These are phyloP conservation scores for Flaveria bidentis DNA, from an alignment of 129 eudicot species.

Conservation along the genomic window DNA sequence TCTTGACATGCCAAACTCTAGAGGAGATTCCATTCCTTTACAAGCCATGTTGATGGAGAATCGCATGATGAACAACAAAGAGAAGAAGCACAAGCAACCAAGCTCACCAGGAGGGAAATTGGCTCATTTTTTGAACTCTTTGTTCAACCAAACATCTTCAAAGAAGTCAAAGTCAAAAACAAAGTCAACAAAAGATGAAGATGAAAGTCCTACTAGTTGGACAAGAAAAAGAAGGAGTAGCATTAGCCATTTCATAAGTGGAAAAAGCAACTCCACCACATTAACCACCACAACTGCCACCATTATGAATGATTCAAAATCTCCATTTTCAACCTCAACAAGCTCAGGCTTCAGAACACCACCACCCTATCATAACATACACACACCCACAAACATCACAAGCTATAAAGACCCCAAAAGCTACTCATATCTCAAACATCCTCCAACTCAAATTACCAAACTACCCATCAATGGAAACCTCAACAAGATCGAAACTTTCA, in stretches of 20 bases:
- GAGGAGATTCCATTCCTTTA: conserved; percentile 36
- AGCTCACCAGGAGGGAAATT: conserved; percentile 91
- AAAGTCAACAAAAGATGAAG: conserved; percentile 60
- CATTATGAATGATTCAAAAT: conserved; percentile 40
- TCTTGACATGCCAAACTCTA: conserved; percentile 60
- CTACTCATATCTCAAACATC: conserved; percentile 38
- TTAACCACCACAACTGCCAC: conserved; percentile 12
- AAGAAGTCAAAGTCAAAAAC: conserved; percentile 64
- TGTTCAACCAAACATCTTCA: conserved; percentile 63
- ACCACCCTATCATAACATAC: conserved; percentile 45
- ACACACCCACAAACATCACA: conserved; percentile 56
- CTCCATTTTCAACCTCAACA: conserved; percentile 47
- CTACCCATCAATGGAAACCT: conserved; percentile 34
- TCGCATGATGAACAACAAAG: conserved; percentile 44
- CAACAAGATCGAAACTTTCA: conserved; percentile 45
- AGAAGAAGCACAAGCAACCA: conserved; percentile 74
- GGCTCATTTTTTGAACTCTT: conserved; percentile 78
- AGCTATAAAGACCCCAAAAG: conserved; percentile 39
- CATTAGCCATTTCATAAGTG: conserved; percentile 65
- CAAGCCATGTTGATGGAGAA: conserved; percentile 43
- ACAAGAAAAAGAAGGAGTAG: conserved; percentile 91
- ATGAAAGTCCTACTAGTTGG: conserved; percentile 51
- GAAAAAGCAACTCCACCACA: conserved; percentile 9
- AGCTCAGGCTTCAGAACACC: conserved; percentile 78
- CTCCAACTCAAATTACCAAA: conserved; percentile 29